Percentiles rank a stretch among this genome's conserved stretches.
phyloP scores from a whole-genome alignment of 176 grass and related monocot species.

The Musa beccarii region DNA sequence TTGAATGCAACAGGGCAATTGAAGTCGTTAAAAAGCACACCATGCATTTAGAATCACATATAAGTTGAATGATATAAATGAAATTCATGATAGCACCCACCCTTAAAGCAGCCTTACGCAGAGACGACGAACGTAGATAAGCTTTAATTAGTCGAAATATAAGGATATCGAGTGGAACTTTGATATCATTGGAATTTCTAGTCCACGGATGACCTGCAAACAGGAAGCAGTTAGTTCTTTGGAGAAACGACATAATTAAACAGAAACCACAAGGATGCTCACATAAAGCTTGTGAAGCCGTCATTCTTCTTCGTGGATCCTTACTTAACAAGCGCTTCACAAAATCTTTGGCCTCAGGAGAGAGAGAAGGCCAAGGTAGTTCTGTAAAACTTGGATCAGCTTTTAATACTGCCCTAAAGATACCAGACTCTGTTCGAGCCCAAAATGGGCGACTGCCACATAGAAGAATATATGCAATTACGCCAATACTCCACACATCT shows the following conservation, averaged over 20 bases:
- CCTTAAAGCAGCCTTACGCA: constrained; percentile 64
- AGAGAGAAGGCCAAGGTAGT: constrained; percentile 62
- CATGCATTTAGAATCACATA: constrained; percentile 11
- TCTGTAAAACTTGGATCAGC: constrained; percentile 69
- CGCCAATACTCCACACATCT: constrained; percentile 86
- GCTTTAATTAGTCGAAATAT: constrained; percentile 74
- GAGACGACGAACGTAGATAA: constrained; percentile 64
- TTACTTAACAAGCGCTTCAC: constrained; percentile 66
- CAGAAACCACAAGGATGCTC: constrained; percentile 10
- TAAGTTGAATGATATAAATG: background rate
- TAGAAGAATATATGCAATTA: constrained; percentile 79
- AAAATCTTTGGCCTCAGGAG: constrained; percentile 67
- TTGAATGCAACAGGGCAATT: background rate
- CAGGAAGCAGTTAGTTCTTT: background rate
- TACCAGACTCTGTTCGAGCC: constrained; percentile 78
- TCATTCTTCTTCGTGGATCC: constrained; percentile 87
- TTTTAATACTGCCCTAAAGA: constrained; percentile 77
- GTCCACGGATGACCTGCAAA: constrained; percentile 82
- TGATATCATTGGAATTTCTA: constrained; percentile 70
- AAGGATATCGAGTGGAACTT: constrained; percentile 54
- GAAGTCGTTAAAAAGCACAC: background rate
- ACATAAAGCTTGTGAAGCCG: constrained; percentile 73
- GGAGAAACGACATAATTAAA: constrained; percentile 11
- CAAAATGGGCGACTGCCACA: constrained; percentile 82
- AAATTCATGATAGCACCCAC: constrained; percentile 13